These are phyloP conservation scores for Sporothrix euskadiensis DNA, from an alignment of 2,329 filamentous ascomycete species.

Conservation along the genomic window DNA sequence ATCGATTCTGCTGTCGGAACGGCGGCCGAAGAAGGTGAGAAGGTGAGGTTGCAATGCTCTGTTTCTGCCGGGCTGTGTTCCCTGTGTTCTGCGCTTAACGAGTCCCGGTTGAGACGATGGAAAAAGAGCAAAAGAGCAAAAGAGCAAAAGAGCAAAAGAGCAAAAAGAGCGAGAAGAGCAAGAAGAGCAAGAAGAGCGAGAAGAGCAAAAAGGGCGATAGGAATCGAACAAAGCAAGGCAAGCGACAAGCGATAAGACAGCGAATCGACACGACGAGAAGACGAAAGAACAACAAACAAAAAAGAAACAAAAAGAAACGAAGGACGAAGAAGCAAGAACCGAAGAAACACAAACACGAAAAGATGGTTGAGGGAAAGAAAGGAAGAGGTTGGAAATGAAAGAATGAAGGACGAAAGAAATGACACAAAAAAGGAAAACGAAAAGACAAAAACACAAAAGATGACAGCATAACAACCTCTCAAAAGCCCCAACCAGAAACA, in stretches of 20 bases:
- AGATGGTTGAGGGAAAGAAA: not conserved
- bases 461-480: not conserved
- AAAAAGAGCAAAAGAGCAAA: not conserved
- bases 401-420: not conserved
- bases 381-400: not conserved
- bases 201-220: not conserved
- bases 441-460: not conserved
- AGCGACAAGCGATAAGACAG: not conserved
- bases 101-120: not conserved
- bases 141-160: not conserved
- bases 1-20: not conserved
- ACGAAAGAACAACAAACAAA: not conserved
- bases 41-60: not conserved
- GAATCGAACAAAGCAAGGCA: not conserved
- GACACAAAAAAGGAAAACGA: not conserved
- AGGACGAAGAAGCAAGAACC: conserved; percentile 1
- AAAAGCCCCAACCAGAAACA: not conserved
- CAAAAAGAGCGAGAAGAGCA: not conserved
- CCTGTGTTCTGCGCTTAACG: conserved; percentile 17
- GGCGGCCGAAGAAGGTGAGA: not conserved
- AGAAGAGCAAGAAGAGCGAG: not conserved
- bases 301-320: not conserved
- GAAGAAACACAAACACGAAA: not conserved
- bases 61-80: not conserved
- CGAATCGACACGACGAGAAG: not conserved